Evolutionary conservation across 148 eudicot species (phyloP), one percentile per base, ranked within the genome.

Genomic region (Persicaria maculosa): DNA sequence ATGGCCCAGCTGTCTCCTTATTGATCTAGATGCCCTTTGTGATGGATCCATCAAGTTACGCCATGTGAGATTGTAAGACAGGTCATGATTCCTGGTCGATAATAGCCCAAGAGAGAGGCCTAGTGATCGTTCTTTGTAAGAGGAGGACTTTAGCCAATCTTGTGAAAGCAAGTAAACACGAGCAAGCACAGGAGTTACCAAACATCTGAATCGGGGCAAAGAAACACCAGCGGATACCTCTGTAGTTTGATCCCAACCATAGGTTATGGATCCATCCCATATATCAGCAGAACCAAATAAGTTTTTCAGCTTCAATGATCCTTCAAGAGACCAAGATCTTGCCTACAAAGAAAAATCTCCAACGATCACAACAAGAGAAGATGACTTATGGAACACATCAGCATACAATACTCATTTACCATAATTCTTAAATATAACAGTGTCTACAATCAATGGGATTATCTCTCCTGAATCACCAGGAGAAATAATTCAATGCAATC

Each of bases 1-100:
- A 78, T 91, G 98, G 59, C 98, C 98, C 77, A 93, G 86, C 79
- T 93, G 97, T 81, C 97, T 87, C 85, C 98, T 88, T 68, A 93
- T 86, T 72, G 91, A 76, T 68, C 73, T 79, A 15, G 93, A 89
- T 62, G 98, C 85, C 89, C 85, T 74, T 86, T 93, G 97, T 9
- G 91, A 82, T 74, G 98, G 97, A 87, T 93, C 98, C 6, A 85
- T 81, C 76, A 91, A 80, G 53, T 86, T 91, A 73, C 97, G 97
- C 93, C 95, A 91, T 46, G 88, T 81, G 71, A 91, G 85, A 78
- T 84, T 91, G 85, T 91, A 93, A 44, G 81, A 76, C 77, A 93
- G 74, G 45, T 88, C 90, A 80, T 93, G 98, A 75, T 85, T 89
- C 75, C 75, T 80, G 36, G 88, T 79, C 44, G 95, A 88, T 25